Evolutionary conservation across 164 flowering plant genomes (phyloP).

Genomic region (Annona cherimola): DNA sequence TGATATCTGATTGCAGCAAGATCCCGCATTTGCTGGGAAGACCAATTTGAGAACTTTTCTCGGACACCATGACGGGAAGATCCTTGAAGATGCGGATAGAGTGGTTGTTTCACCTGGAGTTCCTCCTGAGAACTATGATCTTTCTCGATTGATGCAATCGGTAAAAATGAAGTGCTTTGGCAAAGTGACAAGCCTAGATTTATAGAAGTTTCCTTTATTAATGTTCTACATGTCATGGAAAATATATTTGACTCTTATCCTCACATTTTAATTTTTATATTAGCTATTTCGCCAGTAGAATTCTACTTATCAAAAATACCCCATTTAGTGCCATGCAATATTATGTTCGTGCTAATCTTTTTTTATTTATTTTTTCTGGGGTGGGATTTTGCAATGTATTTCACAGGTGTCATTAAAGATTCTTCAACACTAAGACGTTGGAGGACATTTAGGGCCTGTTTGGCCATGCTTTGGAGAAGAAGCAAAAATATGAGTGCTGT

Average conservation of each 20-base stretch:
- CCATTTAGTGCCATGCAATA: too few species aligned
- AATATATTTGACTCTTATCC: not conserved
- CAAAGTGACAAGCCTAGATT: not conserved
- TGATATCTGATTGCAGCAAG: conserved; percentile 20
- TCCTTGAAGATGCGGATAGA: conserved; percentile 30
- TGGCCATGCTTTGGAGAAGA: too few species aligned
- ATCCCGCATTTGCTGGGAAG: conserved; percentile 21
- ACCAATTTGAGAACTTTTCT: conserved; percentile 27
- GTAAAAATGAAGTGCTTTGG: conserved; percentile 16
- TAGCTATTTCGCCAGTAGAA: not conserved
- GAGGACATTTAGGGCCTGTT: too few species aligned
- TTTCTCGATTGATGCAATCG: conserved; percentile 28
- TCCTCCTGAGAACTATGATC: conserved; percentile 31
- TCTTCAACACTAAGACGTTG: not conserved
- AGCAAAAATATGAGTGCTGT: too few species aligned
- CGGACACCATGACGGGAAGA: conserved; percentile 22
- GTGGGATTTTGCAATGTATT: not conserved
- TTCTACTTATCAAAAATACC: not conserved
- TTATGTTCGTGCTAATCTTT: not conserved
- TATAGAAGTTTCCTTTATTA: not conserved
- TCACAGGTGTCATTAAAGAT: not conserved
- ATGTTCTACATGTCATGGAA: not conserved
- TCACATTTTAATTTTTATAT: not conserved
- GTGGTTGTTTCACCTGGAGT: conserved; percentile 47
- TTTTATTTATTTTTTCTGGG: not conserved